Conservation (phyloP, 768 basidiomycete species). For the Russula ochroleuca region DNA sequence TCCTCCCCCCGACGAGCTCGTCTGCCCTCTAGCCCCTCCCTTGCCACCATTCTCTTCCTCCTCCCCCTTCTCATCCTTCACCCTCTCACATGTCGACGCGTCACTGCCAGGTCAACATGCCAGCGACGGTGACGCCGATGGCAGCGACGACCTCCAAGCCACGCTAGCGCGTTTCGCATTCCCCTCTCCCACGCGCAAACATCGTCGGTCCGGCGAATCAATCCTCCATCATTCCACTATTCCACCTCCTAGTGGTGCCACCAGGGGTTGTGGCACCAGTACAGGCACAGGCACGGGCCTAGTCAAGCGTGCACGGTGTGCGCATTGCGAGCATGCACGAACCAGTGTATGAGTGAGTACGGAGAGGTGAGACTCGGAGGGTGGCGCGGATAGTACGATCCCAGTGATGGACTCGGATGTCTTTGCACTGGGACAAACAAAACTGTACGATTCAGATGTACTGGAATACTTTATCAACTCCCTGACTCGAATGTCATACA, state of each 20-base stretch:
- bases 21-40: constrained; percentile 15
- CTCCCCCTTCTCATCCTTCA: background rate
- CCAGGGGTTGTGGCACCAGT: background rate
- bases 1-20: constrained; percentile 11
- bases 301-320: background rate
- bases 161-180: constrained; percentile 17
- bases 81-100: background rate
- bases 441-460: background rate
- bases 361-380: too few relatives aligned
- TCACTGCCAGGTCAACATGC: background rate
- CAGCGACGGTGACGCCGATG: background rate
- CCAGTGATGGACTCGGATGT: background rate
- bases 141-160: constrained; percentile 5
- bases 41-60: too few relatives aligned
- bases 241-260: background rate
- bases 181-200: constrained; percentile 13
- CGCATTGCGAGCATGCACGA: constrained; percentile 11
- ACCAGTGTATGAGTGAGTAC: background rate
- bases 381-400: background rate
- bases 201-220: constrained; percentile 5
- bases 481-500: background rate
- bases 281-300: background rate
- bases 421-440: background rate
- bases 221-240: background rate
- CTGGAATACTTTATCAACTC: too few relatives aligned